Conservation (phyloP, 352 stramenopile genomes). For the Globisporangium lucens region DNA sequence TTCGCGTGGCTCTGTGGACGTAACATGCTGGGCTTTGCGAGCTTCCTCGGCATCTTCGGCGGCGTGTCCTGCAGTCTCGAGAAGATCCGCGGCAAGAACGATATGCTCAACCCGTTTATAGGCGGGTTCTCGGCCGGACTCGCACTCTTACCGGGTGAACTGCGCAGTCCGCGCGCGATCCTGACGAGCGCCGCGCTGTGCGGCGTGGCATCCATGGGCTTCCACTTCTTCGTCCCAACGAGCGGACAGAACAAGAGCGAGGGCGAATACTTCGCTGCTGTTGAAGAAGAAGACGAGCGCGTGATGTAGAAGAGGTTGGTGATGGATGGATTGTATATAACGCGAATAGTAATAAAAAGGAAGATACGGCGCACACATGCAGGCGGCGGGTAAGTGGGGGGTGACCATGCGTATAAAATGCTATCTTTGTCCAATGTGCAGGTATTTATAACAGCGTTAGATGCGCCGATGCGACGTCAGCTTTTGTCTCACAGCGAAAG, state of each 20-base stretch:
- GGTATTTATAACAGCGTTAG: not conserved
- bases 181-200: slow-evolving; percentile 45
- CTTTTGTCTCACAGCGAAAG: not conserved
- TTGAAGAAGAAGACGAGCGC: not conserved
- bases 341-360: slow-evolving; percentile 6
- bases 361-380: not conserved
- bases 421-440: not conserved
- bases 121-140: slow-evolving; percentile 63
- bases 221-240: slow-evolving; percentile 55
- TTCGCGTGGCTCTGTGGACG: slow-evolving; percentile 32
- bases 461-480: not conserved
- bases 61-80: slow-evolving; percentile 70
- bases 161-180: slow-evolving; percentile 41
- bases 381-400: not conserved
- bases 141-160: slow-evolving; percentile 40
- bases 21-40: slow-evolving; percentile 69
- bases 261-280: not conserved
- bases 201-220: slow-evolving; percentile 47
- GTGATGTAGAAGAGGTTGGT: slow-evolving; percentile 1
- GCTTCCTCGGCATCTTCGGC: slow-evolving; percentile 73
- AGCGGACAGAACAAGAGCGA: slow-evolving; percentile 27
- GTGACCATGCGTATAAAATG: not conserved
- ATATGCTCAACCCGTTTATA: slow-evolving; percentile 67
- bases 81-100: slow-evolving; percentile 45
- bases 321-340: not conserved